Evolutionary conservation across 2,329 filamentous ascomycete genomes (phyloP).

Genomic region (Exophiala spinifera): DNA sequence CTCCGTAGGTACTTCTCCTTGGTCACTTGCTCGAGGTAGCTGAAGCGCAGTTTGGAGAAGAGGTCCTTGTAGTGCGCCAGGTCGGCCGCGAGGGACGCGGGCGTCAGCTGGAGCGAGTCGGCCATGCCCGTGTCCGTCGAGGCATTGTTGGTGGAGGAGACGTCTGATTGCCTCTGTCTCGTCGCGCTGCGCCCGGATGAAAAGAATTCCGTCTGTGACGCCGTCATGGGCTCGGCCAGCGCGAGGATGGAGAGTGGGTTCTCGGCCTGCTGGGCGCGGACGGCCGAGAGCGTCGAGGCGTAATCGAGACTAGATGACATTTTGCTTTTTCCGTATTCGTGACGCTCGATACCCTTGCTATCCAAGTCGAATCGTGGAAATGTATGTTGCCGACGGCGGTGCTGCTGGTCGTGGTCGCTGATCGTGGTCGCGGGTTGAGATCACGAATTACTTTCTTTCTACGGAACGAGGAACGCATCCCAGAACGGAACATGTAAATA

Average conservation of each 20-base stretch:
- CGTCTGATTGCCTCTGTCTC: constrained; percentile 35
- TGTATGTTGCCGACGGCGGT: background rate
- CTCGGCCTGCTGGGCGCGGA: constrained; percentile 26
- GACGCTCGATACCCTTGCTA: background rate
- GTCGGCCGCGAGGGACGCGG: constrained; percentile 76
- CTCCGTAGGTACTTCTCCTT: constrained; percentile 96
- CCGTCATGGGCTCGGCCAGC: constrained; percentile 28
- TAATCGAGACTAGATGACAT: too few species aligned
- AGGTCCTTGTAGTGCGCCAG: constrained; percentile 84
- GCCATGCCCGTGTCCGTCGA: constrained; percentile 35
- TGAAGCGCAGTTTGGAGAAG: constrained; percentile 94
- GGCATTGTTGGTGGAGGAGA: constrained; percentile 73
- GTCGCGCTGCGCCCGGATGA: constrained; percentile 25
- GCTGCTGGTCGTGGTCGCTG: too few species aligned
- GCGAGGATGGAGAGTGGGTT: constrained; percentile 38
- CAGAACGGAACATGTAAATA: constrained; percentile 4
- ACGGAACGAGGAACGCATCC: too few species aligned
- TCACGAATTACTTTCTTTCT: too few species aligned
- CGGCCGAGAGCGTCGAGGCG: constrained; percentile 31
- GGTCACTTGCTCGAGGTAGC: constrained; percentile 95
- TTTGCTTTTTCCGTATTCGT: constrained; percentile 36
- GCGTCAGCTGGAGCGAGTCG: constrained; percentile 50
- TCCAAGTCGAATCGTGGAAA: background rate
- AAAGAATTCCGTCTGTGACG: constrained; percentile 5
- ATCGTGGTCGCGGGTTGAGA: too few species aligned